These are phyloP conservation scores for Candida hungchunana DNA, from an alignment of 805 yeast genomes.

Conservation along the genomic window DNA sequence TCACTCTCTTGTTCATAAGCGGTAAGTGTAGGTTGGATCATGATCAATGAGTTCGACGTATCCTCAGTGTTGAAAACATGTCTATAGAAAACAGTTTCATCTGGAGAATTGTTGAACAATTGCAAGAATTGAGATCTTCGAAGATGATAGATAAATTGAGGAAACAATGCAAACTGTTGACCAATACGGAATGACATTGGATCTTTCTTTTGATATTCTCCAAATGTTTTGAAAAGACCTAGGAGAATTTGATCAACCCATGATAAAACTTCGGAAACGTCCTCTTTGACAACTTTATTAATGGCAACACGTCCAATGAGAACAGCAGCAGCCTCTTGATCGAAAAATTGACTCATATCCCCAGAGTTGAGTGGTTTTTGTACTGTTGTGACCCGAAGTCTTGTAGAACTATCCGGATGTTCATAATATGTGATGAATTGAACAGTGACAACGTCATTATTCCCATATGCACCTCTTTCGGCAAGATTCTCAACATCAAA, in stretches of 20 bases:
- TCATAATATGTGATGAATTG: slow-evolving; percentile 93
- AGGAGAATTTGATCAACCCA: slow-evolving; percentile 47
- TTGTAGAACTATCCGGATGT: slow-evolving; percentile 88
- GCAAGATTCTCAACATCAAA: slow-evolving; percentile 65
- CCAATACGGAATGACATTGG: slow-evolving; percentile 48
- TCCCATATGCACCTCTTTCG: no score
- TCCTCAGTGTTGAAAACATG: slow-evolving; percentile 62
- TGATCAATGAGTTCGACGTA: slow-evolving; percentile 51
- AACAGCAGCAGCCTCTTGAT: slow-evolving; percentile 68
- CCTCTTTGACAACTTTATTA: slow-evolving; percentile 27
- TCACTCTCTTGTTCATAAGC: slow-evolving; percentile 40
- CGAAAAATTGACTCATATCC: slow-evolving; percentile 60
- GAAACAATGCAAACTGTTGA: slow-evolving; percentile 47
- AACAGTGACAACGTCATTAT: slow-evolving; percentile 47
- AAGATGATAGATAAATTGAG: slow-evolving; percentile 65
- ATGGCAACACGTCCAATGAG: slow-evolving; percentile 53
- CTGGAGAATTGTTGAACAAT: slow-evolving; percentile 68
- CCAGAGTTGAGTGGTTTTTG: slow-evolving; percentile 56
- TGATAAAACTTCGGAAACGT: slow-evolving; percentile 38
- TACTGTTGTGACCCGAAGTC: slow-evolving; percentile 88
- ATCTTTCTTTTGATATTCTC: slow-evolving; percentile 43
- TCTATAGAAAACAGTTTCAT: slow-evolving; percentile 62
- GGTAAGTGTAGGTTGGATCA: slow-evolving; percentile 68
- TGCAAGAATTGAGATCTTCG: slow-evolving; percentile 63
- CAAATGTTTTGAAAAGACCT: slow-evolving; percentile 43